Base-by-base conservation (phyloP, 1,284 basidiomycete species). In the Cutaneotrichosporon dermatis region DNA sequence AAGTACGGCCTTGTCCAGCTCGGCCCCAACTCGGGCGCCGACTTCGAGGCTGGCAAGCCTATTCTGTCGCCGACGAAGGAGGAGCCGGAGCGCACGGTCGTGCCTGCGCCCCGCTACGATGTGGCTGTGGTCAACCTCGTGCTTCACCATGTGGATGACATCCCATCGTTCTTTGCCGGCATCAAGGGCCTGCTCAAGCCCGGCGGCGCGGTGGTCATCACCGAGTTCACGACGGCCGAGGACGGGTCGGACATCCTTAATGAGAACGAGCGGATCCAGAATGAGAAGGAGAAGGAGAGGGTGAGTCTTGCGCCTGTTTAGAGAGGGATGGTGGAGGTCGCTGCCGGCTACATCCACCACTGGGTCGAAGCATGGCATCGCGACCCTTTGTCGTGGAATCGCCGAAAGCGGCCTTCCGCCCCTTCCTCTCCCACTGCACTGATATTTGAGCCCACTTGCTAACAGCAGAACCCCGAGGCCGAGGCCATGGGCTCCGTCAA, bases 81-180 rank as follows among this genome's bases (percentile, higher is more conserved):
- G 0, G 62, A 69, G 6, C 54, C 51, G 3, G 63, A 60, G 2
- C 60, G 69, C 10, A 60, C 44, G 11, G 6, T 66, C 1, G 33
- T 51, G 1, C 69, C 70, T 2, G 37, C 60, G 12, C 43, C 12
- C 1, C 13, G 48, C 42, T 76, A 67, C 43, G 72, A 72, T 54
- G 54, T 74, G 12, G 69, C 67, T 4, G 55, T 71, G 35, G 61
- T 59, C 7, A 74, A 69, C 42, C 62, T 73, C 16, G 72, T 74
- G 1, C 34, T 71, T 35, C 74, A 76, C 59, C 74, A 76, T 58
- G 69, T 76, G 0, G 59, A 60, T 49, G 61, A 65, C 45, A 15
- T 60, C 5, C 12, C 11, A 4, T 8, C 13, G 1, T 62, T 62
- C 54, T 48, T 65, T 6, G 45, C 25, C 3, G 64, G 64, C 13